Evolutionary conservation across 2,329 filamentous ascomycete genomes (phyloP).

Genomic region (Trichophyton equinum): DNA sequence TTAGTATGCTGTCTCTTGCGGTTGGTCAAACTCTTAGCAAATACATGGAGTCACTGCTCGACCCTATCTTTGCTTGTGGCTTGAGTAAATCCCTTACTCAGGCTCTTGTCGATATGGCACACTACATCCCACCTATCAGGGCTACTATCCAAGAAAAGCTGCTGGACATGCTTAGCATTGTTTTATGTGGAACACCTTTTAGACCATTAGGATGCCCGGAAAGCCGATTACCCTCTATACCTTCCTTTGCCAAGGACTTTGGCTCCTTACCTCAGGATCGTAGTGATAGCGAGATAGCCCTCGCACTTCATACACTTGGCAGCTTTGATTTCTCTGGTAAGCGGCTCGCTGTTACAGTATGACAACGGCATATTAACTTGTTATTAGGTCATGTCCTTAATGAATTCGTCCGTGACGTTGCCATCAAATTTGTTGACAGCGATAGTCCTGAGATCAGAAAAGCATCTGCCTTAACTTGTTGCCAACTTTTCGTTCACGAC

Average conservation of each 20-base stretch:
- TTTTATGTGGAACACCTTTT: conserved; percentile 84
- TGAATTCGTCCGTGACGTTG: conserved; percentile 95
- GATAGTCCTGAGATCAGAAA: conserved; percentile 88
- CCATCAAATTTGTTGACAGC: conserved; percentile 94
- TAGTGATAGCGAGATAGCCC: conserved; percentile 73
- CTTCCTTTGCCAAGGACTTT: conserved; percentile 76
- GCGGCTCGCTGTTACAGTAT: not conserved
- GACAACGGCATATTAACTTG: conserved; percentile 11
- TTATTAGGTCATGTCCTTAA: conserved; percentile 68
- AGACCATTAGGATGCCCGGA: conserved; percentile 83
- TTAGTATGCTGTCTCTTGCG: conserved; percentile 88
- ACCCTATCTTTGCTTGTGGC: conserved; percentile 94
- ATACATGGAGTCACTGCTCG: conserved; percentile 90
- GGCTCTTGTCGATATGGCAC: conserved; percentile 94
- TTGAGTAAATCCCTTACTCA: conserved; percentile 88
- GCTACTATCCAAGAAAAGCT: conserved; percentile 85
- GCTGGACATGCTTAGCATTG: conserved; percentile 86
- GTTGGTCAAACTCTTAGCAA: conserved; percentile 96
- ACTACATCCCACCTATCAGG: conserved; percentile 93
- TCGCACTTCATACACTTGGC: conserved; percentile 89
- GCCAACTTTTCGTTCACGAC: conserved; percentile 91
- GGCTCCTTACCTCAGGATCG: conserved; percentile 70
- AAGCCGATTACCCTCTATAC: conserved; percentile 67
- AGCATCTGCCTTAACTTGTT: conserved; percentile 90
- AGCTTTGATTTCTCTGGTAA: conserved; percentile 80